Base-by-base conservation (phyloP, 208 protist genomes). In the Acanthamoeba healyi region DNA sequence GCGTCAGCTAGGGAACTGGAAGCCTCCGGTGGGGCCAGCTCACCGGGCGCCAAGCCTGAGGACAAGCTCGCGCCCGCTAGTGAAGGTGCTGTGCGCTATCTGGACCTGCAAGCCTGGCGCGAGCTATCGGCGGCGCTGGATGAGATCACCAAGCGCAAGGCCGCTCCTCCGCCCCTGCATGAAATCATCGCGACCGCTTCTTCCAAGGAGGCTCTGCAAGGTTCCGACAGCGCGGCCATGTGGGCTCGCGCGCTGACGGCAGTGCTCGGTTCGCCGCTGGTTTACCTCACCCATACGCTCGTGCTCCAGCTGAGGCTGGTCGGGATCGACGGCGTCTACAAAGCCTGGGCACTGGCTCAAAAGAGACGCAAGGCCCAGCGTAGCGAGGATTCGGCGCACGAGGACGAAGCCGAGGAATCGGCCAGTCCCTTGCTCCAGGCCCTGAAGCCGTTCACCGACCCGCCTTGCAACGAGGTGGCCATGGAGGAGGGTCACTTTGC, bases 401-500 rank as follows among this genome's bases (percentile, higher is more conserved):
- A 74, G 14, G 65, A 74, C 36, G 54, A 15, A 19, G 65, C 65
- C 2, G 65, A 74, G 3, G 65, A 74, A 2, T 5, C 54, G 54
- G 61, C 61, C 14, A 34, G 36, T 4, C 65, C 65, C 3, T 17
- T 74, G 65, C 32, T 29, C n/a, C n/a, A 17, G n/a, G 65, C 65
- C n/a, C 36, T 74, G n/a, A 34, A 19, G 40, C 46, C 82, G 49
- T 42, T 89, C 17, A 10, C 29, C 2, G 42, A 65, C 5, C 42
- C 44, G 42, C 42, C 15, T 6, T 56, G 10, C 10, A 26, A 36
- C 26, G 7, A 51, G 5, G 91, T 65, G 7, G 15, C 12, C 26
- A 94, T 94, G 91, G 10, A 7, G 17, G 91, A 94, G 56, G 72
- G 77, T n/a, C 2, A 15, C 42, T 84, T 94, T 12, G 5, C 86